phyloP scores from a whole-genome alignment of 2,329 filamentous ascomycete species.

The Ceratocystis huliohia region DNA sequence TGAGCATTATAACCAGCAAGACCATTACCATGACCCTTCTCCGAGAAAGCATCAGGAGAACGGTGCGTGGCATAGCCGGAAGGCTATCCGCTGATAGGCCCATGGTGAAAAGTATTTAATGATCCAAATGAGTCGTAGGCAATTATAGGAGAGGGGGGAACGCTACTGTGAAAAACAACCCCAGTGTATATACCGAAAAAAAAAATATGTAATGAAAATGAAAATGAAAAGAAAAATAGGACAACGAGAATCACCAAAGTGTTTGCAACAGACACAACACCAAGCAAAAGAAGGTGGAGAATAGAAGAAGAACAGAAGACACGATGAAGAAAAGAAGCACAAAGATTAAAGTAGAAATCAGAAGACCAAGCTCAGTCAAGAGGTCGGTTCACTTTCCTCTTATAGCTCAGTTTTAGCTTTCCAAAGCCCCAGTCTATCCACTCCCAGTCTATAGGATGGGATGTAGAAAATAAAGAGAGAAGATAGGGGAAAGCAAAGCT shows the following conservation, averaged over 20 bases:
- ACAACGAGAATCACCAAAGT: background rate
- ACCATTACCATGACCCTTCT: conserved; percentile 17
- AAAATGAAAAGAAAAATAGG: background rate
- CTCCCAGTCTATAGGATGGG: background rate
- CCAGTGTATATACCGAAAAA: no score
- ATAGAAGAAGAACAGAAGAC: background rate
- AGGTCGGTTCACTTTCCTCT: conserved; percentile 12
- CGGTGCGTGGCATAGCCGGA: conserved; percentile 10
- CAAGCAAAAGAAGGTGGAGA: background rate
- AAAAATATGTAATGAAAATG: background rate
- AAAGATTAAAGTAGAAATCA: background rate
- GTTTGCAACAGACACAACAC: background rate
- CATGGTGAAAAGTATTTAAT: conserved; percentile 4
- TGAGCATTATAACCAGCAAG: conserved; percentile 17
- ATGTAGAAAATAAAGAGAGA: background rate
- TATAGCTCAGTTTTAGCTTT: conserved; percentile 8
- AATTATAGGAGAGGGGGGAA: background rate
- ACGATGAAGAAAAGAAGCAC: conserved; percentile 7
- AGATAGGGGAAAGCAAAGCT: background rate
- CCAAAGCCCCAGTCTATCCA: background rate
- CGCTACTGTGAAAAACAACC: background rate
- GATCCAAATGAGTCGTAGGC: background rate
- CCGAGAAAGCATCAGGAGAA: conserved; percentile 18
- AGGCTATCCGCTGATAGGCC: conserved; percentile 12
- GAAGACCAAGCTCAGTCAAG: background rate